These are phyloP conservation scores for Thymus quinquecostatus DNA, from an alignment of 257 asterid genomes.

Conservation along the genomic window DNA sequence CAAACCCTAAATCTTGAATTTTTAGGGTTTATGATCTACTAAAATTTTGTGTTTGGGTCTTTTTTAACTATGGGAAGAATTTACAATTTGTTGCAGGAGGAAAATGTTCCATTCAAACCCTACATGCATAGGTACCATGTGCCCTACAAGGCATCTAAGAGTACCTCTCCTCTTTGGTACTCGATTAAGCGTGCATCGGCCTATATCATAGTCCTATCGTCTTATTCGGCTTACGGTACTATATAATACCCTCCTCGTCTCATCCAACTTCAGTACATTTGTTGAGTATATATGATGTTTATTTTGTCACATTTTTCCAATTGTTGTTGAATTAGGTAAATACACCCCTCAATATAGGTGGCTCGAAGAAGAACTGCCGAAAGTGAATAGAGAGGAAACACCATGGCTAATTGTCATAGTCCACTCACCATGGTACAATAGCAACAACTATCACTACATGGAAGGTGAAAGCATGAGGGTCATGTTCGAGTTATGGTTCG, in stretches of 20 bases:
- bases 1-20: too few species aligned
- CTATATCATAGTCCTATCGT: conserved; percentile 76
- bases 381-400: conserved; percentile 74
- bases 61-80: too few species aligned
- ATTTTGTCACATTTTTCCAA: too few species aligned
- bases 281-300: too few species aligned
- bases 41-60: too few species aligned
- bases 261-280: too few species aligned
- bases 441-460: conserved; percentile 75
- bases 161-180: conserved; percentile 78
- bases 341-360: conserved; percentile 80
- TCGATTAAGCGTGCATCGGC: conserved; percentile 93
- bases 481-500: conserved; percentile 63
- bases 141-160: conserved; percentile 60
- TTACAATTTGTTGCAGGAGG: conserved; percentile 58
- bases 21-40: too few species aligned
- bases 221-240: conserved; percentile 83
- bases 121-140: conserved; percentile 59
- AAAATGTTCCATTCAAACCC: conserved; percentile 77
- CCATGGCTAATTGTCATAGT: conserved; percentile 83
- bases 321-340: conserved; percentile 43
- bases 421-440: conserved; percentile 91
- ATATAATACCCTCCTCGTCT: too few species aligned
- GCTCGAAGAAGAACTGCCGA: conserved; percentile 67
- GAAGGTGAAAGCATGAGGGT: conserved; percentile 95